phyloP scores from a whole-genome alignment of 225 moss, liverwort and hornwort species.

The Anthoceros angustus region DNA sequence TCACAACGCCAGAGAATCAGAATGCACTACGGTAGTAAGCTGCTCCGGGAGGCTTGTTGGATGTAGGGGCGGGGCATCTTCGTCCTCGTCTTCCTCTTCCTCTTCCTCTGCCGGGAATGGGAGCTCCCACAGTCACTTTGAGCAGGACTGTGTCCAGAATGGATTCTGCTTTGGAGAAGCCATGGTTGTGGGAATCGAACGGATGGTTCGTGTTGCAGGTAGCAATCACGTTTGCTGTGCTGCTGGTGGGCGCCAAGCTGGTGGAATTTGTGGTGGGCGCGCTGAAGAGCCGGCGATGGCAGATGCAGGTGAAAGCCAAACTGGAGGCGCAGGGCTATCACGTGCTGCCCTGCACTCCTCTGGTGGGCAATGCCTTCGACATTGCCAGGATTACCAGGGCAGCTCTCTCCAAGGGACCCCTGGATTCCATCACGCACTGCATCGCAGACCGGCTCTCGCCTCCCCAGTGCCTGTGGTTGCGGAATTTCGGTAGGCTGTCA shows the following conservation, averaged over 20 bases:
- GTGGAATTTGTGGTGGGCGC: neutral
- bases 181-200: no score
- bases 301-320: constrained; percentile 3
- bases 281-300: neutral
- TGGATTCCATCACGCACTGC: constrained; percentile 1
- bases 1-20: no score
- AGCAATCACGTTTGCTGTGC: neutral
- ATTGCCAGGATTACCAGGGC: neutral
- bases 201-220: neutral
- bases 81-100: no score
- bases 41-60: no score
- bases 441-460: neutral
- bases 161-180: no score
- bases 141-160: no score
- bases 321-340: constrained; percentile 2
- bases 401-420: neutral
- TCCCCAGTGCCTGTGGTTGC: neutral
- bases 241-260: neutral
- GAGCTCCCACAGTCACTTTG: no score
- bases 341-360: constrained; percentile 1
- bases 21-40: no score
- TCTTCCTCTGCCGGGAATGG: no score
- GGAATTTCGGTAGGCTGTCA: neutral
- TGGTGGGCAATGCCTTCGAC: constrained; percentile 1
- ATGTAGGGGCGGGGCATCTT: no score